Evolutionary conservation across 192 early-diverging fungal genomes (phyloP).

Genomic region (Coemansia sp.): DNA sequence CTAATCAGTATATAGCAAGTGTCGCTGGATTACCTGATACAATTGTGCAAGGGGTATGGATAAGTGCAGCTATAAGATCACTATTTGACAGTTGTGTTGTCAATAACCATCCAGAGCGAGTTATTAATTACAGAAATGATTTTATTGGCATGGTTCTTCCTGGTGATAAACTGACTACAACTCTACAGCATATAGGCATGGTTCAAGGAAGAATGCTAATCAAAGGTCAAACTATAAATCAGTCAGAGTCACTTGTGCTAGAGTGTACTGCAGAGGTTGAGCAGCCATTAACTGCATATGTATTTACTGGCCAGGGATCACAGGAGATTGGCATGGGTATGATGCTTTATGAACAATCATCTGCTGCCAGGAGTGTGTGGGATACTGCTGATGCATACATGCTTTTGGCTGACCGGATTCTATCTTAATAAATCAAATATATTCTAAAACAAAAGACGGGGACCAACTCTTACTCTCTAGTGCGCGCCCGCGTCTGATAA

Average conservation of each 20-base stretch:
- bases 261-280: slow-evolving; percentile 84
- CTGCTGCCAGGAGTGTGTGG: slow-evolving; percentile 82
- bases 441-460: too few relatives aligned
- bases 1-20: slow-evolving; percentile 88
- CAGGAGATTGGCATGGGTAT: slow-evolving; percentile 96
- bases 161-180: slow-evolving; percentile 72
- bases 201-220: slow-evolving; percentile 89
- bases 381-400: slow-evolving; percentile 84
- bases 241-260: slow-evolving; percentile 64
- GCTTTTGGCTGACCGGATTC: too few relatives aligned
- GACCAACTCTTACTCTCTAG: too few relatives aligned
- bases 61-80: slow-evolving; percentile 83
- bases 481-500: too few relatives aligned
- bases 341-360: slow-evolving; percentile 79
- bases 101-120: slow-evolving; percentile 78
- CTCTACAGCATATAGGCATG: slow-evolving; percentile 90
- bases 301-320: slow-evolving; percentile 41
- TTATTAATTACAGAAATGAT: slow-evolving; percentile 70
- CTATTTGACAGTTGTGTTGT: slow-evolving; percentile 87
- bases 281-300: slow-evolving; percentile 84
- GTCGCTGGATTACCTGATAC: slow-evolving; percentile 79
- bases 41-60: slow-evolving; percentile 97
- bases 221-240: slow-evolving; percentile 78
- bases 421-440: too few relatives aligned
- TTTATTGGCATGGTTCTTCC: slow-evolving; percentile 92